Evolutionary conservation across 2,329 filamentous ascomycete species (phyloP).

Genomic region (Calonectria pseudoreteaudii): DNA sequence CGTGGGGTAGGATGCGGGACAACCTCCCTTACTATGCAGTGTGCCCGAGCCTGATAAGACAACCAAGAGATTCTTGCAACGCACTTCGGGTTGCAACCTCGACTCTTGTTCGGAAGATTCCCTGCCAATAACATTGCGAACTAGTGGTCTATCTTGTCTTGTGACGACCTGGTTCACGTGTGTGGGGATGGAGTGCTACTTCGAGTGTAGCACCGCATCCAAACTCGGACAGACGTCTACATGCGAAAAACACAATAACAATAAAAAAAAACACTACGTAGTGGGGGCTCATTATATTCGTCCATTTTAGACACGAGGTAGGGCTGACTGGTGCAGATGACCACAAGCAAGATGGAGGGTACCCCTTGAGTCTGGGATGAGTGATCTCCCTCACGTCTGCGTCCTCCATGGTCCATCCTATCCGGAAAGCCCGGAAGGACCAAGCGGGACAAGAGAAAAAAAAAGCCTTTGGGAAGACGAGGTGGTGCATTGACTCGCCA

Average conservation of each 20-base stretch:
- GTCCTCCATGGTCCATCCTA: background rate
- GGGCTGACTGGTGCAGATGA: conserved; percentile 23
- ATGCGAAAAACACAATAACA: conserved; percentile 2
- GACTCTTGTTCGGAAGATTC: background rate
- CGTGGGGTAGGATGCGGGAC: conserved; percentile 8
- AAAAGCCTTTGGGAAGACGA: background rate
- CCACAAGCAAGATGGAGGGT: background rate
- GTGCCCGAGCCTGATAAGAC: background rate
- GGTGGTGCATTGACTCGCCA: background rate
- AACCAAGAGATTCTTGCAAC: background rate
- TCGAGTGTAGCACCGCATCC: background rate
- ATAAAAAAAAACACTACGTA: background rate
- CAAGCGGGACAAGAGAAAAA: background rate
- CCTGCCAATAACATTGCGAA: background rate
- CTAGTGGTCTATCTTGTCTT: conserved; percentile 9
- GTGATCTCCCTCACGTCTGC: background rate
- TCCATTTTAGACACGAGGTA: conserved; percentile 7
- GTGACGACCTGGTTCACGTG: conserved; percentile 16
- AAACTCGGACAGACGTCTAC: background rate
- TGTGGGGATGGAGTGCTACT: conserved; percentile 4
- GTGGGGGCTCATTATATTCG: conserved; percentile 15
- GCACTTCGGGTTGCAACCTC: background rate
- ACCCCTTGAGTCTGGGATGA: background rate
- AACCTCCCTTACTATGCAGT: background rate
- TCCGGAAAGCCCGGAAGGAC: conserved; percentile 18